A percentile compares a stretch with the other conserved stretches of the same genome.
Conservation (phyloP, 805 yeast genomes). For the Saccharomycopsis lassenensis region DNA sequence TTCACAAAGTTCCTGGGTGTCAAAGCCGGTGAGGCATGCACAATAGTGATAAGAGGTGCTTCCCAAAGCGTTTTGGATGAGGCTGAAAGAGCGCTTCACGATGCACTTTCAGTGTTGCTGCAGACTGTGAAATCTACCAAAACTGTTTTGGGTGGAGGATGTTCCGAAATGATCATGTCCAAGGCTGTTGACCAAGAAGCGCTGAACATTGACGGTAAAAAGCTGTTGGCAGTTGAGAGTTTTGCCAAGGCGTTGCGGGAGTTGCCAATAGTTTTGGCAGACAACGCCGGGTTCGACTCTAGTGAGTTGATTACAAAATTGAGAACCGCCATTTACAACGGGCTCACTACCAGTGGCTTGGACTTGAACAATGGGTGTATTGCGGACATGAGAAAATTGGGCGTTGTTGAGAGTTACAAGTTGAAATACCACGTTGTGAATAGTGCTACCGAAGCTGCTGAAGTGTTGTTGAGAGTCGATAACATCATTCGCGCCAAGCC, state of each 20-base stretch:
- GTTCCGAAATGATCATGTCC: slow-evolving; percentile 93
- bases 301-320: slow-evolving; percentile 84
- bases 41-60: slow-evolving; percentile 92
- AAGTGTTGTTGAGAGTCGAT: slow-evolving; percentile 89
- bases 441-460: slow-evolving; percentile 97
- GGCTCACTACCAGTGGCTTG: slow-evolving; percentile 84
- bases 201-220: slow-evolving; percentile 86
- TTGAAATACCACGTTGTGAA: slow-evolving; percentile 89
- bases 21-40: slow-evolving; percentile 91
- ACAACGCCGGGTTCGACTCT: slow-evolving; percentile 94
- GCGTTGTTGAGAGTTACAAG: slow-evolving; percentile 87
- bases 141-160: slow-evolving; percentile 91
- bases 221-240: slow-evolving; percentile 86
- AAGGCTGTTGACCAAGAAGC: slow-evolving; percentile 92
- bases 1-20: slow-evolving; percentile 93
- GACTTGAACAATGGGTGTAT: slow-evolving; percentile 76
- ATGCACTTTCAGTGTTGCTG: slow-evolving; percentile 88
- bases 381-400: slow-evolving; percentile 90
- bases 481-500: slow-evolving; percentile 96
- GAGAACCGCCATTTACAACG: slow-evolving; percentile 84
- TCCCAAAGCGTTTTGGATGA: slow-evolving; percentile 94
- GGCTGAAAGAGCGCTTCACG: slow-evolving; percentile 94
- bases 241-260: slow-evolving; percentile 92
- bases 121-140: slow-evolving; percentile 91
- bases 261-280: slow-evolving; percentile 90